Evolutionary conservation across 192 early-diverging fungal species (phyloP), one percentile per base, ranked within the genome.

Genomic region (Entomortierella beljakovae): DNA sequence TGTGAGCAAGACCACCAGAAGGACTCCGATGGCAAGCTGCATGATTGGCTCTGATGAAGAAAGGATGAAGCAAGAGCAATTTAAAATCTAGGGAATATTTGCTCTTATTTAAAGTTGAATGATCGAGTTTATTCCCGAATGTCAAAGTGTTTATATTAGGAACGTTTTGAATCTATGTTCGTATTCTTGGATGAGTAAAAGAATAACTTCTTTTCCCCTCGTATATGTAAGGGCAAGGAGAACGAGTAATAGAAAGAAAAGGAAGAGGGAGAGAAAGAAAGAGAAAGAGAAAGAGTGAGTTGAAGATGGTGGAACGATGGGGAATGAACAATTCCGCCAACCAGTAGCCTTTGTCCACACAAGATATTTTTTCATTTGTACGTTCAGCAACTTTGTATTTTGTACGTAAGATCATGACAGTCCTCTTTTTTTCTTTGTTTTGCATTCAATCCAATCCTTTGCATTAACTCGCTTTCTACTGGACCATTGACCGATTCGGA

Each of bases 1-100:
- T 56, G 92, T 88, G 40, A 88, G 54, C 26, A 89, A 70, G 61
- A 92, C 92, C 31, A 94, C 75, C 50, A 89, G 58, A 28, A 91
- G 80, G 50, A 94, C 84, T 33, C 72, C 57, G 43, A 89, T 55
- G 2, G 86, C 83, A 57, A 92, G 80, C 56, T 81, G 82, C 83
- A 88, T 87, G 51, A 29, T 29, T 53, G 51, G 28, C 31, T 32
- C 52, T 54, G 31, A 54, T 28, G 52, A 28, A 28, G 31, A 32
- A 23, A 1, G 31, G 28, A 54, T 28, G 52, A 54, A 7, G 52
- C 11, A 54, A 54, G 52, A 26, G 52, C 52, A 54, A 32, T 15
- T 54, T 9, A 26, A 18, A 32, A 54, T 23, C 25, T 54, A n/a
- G n/a, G n/a, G n/a, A n/a, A 23, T 31, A 29, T 8, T 46, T 46